These are phyloP conservation scores for Gaertneriomyces semiglobifer DNA, from an alignment of 192 early-diverging fungal species.

Conservation along the genomic window DNA sequence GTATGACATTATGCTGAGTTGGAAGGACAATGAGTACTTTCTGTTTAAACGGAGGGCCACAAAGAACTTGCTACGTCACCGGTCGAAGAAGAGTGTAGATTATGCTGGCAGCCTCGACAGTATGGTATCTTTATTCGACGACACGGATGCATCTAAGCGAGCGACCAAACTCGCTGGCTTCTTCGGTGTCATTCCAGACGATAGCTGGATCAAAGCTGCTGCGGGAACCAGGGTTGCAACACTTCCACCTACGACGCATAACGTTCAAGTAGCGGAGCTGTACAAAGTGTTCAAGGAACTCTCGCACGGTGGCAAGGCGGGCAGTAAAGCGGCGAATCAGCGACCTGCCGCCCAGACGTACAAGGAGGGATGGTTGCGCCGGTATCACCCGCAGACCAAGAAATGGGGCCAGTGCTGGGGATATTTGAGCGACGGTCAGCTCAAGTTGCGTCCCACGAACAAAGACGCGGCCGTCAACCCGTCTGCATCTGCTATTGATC, in stretches of 20 bases:
- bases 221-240: too few species aligned
- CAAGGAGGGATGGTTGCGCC: conserved; percentile 36
- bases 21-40: conserved; percentile 39
- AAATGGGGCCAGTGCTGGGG: conserved; percentile 28
- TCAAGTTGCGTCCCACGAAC: conserved; percentile 17
- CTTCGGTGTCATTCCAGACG: conserved; percentile 33
- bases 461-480: conserved; percentile 30
- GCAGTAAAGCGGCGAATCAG: not conserved
- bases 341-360: conserved; percentile 2
- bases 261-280: conserved; percentile 4
- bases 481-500: not conserved
- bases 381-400: conserved; percentile 3
- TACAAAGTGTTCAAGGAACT: conserved; percentile 32
- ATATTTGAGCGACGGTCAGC: conserved; percentile 21
- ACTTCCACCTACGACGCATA: too few species aligned
- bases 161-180: conserved; percentile 42
- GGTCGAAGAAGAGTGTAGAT: not conserved
- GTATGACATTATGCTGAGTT: conserved; percentile 38
- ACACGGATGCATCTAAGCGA: conserved; percentile 12
- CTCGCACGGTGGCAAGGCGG: not conserved
- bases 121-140: conserved; percentile 1
- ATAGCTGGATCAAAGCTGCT: not conserved
- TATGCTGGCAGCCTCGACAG: conserved; percentile 12
- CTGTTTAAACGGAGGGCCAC: conserved; percentile 38
- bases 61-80: conserved; percentile 25